A percentile compares a stretch with the other conserved stretches of the same genome.
phyloP scores from a whole-genome alignment of 106 monocot genomes.

The Dendrobium catenatum region DNA sequence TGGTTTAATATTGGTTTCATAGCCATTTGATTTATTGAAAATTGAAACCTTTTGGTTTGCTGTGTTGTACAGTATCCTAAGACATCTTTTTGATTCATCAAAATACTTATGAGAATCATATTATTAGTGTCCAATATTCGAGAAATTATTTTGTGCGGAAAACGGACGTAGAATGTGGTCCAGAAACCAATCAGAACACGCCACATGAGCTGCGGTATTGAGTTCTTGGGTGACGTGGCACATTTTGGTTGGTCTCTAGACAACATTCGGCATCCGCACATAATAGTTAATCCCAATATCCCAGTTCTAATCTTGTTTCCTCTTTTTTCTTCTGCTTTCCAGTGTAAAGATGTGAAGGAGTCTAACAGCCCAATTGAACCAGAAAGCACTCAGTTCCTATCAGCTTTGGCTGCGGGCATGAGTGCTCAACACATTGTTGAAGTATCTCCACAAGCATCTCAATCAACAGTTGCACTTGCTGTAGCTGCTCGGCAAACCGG shows the following conservation, averaged over 20 bases:
- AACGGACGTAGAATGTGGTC: no score
- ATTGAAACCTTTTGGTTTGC: not conserved
- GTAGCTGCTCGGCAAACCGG: conserved; percentile 46
- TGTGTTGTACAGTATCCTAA: not conserved
- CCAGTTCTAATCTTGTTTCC: not conserved
- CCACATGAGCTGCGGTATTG: no score
- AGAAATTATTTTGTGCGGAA: no score
- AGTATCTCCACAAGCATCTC: conserved; percentile 38
- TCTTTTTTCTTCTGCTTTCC: not conserved
- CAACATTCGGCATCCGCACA: no score
- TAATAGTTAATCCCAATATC: not conserved
- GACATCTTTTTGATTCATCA: not conserved
- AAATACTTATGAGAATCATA: not conserved
- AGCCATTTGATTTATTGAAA: no score
- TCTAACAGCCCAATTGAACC: conserved; percentile 15
- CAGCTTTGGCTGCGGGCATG: conserved; percentile 46
- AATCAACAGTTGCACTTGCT: conserved; percentile 38
- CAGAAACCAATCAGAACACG: no score
- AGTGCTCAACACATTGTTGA: conserved; percentile 37
- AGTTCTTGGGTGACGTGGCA: no score
- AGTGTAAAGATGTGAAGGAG: conserved; percentile 30
- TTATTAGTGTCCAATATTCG: not conserved
- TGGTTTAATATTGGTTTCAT: no score
- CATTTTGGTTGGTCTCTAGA: no score
- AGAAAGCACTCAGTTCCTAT: conserved; percentile 36